Percentiles rank a stretch among this genome's conserved stretches.
Conservation (phyloP, 1,284 basidiomycete species). For the Moesziomyces sp. region DNA sequence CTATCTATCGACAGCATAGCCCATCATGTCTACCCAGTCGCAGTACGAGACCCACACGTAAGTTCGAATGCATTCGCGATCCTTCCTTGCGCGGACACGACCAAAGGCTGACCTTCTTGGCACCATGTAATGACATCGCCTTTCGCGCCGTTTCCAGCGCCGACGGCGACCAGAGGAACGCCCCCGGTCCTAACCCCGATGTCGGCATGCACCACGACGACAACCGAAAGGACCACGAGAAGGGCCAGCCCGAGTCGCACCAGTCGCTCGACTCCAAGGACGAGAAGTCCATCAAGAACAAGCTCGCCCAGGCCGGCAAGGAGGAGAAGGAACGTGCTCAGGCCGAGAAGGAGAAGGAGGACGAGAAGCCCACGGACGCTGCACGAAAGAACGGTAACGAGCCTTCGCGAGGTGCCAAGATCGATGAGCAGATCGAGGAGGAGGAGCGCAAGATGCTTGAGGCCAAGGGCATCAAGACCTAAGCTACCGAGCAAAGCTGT, state of each 20-base stretch:
- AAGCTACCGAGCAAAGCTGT: background rate
- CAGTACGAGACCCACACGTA: slow-evolving; percentile 51
- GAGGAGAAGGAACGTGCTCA: slow-evolving; percentile 51
- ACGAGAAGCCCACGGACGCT: slow-evolving; percentile 47
- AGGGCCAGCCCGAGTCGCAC: slow-evolving; percentile 60
- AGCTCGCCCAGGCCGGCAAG: slow-evolving; percentile 61
- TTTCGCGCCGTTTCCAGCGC: slow-evolving; percentile 15
- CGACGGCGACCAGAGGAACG: slow-evolving; percentile 57
- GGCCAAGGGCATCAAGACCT: slow-evolving; percentile 56
- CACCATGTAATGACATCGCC: background rate
- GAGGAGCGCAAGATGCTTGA: slow-evolving; percentile 65
- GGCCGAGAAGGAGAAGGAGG: slow-evolving; percentile 42
- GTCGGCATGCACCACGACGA: slow-evolving; percentile 52
- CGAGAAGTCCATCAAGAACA: slow-evolving; percentile 64
- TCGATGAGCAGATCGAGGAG: slow-evolving; percentile 74
- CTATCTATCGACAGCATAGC: no score
- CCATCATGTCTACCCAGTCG: slow-evolving; percentile 43
- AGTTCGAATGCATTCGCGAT: slow-evolving; percentile 5
- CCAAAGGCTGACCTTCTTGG: background rate
- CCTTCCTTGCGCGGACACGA: background rate
- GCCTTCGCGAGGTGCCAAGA: slow-evolving; percentile 74
- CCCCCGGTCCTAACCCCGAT: slow-evolving; percentile 49
- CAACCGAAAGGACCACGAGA: slow-evolving; percentile 56
- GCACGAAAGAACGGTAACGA: slow-evolving; percentile 72
- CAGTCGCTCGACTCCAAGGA: slow-evolving; percentile 57